Base-by-base conservation (phyloP, 495 filamentous ascomycete genomes). In the Podospora appendiculata region DNA sequence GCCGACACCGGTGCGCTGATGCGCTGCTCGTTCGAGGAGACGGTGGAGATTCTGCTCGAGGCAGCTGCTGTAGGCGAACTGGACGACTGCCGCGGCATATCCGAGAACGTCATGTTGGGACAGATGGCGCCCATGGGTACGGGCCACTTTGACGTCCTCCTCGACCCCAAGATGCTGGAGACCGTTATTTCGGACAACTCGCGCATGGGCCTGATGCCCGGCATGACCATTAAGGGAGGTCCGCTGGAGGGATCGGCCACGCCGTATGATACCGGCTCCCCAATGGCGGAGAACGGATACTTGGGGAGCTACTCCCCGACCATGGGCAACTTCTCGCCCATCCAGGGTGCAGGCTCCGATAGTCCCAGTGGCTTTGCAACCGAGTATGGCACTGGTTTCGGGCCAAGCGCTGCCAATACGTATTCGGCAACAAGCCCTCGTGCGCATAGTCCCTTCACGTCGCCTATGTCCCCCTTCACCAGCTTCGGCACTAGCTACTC, bases 1-100 rank as follows among this genome's bases (percentile, higher is more conserved):
- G 87, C 90, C 11, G 94, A 99, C 60, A 99, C 94, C 45, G 93
- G 93, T 75, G 93, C 93, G 2, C 76, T 99, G 61, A 99, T 99
- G 93, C 85, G 93, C 64, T 99, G 93, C 76, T 99, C 93, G 8
- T 99, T 99, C 71, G 93, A 99, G 72, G 94, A 99, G 62, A 99
- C 93, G 0, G 93, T 99, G 34, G 93, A 99, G 65, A 99, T 99
- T 72, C 75, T 99, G 25, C 79, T 96, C 32, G 93, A 99, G 53
- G 93, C 93, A 38, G 93, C 93, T 40, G 88, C 89, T 40, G 84
- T 86, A 41, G 93, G 93, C 63, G 93, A 99, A 68, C 78, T 97
- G 16, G 93, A 99, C 60, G 92, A 99, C 67, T 97, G 94, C 74
- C 86, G 89, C 51, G 93, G 93, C 74, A 88, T 99, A 19, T 96